Evolutionary conservation across 192 early-diverging fungal species (phyloP).

Genomic region (Coemansia sp.): DNA sequence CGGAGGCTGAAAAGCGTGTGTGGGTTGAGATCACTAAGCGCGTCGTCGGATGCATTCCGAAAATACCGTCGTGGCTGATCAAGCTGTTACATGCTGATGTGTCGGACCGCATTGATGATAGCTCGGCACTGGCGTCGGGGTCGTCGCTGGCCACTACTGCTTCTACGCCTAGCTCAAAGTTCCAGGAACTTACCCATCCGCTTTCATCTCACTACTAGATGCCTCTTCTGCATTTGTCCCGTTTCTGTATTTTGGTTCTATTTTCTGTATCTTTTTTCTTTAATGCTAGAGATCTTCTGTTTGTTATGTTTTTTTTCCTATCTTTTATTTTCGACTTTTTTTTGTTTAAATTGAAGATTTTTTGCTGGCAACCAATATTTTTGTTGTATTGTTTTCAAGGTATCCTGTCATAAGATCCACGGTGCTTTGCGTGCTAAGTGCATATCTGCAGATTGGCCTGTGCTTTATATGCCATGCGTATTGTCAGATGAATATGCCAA

Average conservation of each 20-base stretch:
- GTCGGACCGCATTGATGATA: conserved; percentile 33
- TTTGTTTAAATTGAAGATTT: not conserved
- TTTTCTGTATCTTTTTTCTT: not conserved
- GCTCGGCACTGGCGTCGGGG: conserved; percentile 18
- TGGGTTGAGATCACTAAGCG: conserved; percentile 52
- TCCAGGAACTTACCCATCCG: conserved; percentile 37
- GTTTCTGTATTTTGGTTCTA: not conserved
- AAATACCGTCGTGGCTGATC: conserved; percentile 57
- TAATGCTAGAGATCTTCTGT: not conserved
- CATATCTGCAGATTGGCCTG: not conserved
- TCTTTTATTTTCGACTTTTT: conserved; percentile 1
- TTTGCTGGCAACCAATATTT: not conserved
- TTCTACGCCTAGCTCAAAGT: conserved; percentile 40
- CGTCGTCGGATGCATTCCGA: conserved; percentile 44
- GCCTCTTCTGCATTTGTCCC: not conserved
- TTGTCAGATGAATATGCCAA: not conserved
- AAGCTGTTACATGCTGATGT: conserved; percentile 55
- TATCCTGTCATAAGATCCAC: no score
- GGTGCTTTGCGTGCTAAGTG: no score
- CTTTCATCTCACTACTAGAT: conserved; percentile 10
- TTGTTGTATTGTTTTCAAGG: not conserved
- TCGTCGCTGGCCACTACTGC: conserved; percentile 28
- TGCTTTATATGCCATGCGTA: not conserved
- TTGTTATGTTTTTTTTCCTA: not conserved
- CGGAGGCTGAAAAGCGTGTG: conserved; percentile 46